Base-by-base conservation (phyloP, 495 filamentous ascomycete genomes). In the Ascodesmis nigricans region DNA sequence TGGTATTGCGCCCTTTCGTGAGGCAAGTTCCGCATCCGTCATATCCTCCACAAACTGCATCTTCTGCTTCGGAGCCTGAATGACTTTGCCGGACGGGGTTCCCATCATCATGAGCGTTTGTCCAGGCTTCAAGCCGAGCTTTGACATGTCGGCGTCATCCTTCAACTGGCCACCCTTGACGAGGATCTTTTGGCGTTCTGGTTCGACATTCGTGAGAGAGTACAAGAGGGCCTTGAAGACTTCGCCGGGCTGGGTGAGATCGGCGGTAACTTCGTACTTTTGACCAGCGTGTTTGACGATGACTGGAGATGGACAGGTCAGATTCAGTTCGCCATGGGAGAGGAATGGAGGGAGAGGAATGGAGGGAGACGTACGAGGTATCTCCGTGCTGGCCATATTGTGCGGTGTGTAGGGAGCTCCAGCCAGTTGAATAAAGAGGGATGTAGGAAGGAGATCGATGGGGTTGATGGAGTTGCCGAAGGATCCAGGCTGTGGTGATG, bases 91-190 rank as follows among this genome's bases (percentile, higher is more conserved):
- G 9, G 74, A 69, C 1, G 87, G 78, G 2, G 79, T 91, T 10
- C 90, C 87, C 72, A 97, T 78, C 78, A 97, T 90, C 75, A 90
- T 90, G 54, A 95, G 79, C 4, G 60, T 69, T 49, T 90, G 78
- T 31, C 78, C 75, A 5, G 77, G 63, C 61, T 92, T 93, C 41
- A 87, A 66, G 35, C 71, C 73, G 39, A 93, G 64, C 40, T 67
- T 77, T 43, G 73, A 75, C 50, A 97, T 65, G 30, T 76, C 73
- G 23, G 79, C 74, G 43, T 93, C 87, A 73, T 97, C 78, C 55
- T 92, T 97, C 33, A 97, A 69, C 53, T 87, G 78, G 34, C 78
- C 78, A 45, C 83, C 81, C 57, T 91, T 93, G 47, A 92, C 65
- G 21, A 97, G 55, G 37, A 97, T 77, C 62, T 93, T 95, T 54